Base-by-base conservation (phyloP, 2,329 filamentous ascomycete genomes). In the Dactylellina sp. region DNA sequence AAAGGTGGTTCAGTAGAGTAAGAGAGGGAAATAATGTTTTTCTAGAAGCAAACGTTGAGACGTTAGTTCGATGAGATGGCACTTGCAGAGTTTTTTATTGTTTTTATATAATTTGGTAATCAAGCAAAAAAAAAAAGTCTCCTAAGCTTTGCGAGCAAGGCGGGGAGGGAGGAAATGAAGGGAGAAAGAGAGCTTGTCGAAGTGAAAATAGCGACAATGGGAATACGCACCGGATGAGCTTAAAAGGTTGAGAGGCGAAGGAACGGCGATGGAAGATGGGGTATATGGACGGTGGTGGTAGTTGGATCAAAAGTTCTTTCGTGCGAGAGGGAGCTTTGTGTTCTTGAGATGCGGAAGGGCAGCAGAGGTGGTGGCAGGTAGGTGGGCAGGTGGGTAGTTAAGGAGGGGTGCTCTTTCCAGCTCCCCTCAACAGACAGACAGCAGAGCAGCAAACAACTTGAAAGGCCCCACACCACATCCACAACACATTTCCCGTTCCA, bases 341-440 rank as follows among this genome's bases (percentile, higher is more conserved):
- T 57, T 32, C 28, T 32, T 50, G 47, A 49, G 49, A 59, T 71
- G 65, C 56, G 32, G 42, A 40, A 52, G 35, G 37, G 20, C 18
- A 20, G 55, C 9, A 40, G 22, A 39, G 55, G 35, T 16, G 44
- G 50, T 32, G 9, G 28, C 28, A 32, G 9, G 4, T 9, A 32
- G 28, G 9, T 9, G 28, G 28, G 39, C 22, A 9, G 64, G 46
- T 37, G 44, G 5, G 37, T 14, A 7, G 37, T 5, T 40, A 40
- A 71, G 66, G 59, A 71, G 66, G 59, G 66, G 66, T 62, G 65
- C 25, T 49, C n/a, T 25, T n/a, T 24, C 49, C 32, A 42, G 35
- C 56, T 55, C 65, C 56, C 56, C 63, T 53, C 53, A 64, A 32
- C 28, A 9, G 9, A 32, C 28, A 32, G n/a, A n/a, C n/a, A n/a